These are phyloP conservation scores for Fusarium albosuccineum DNA, from an alignment of 2,329 filamentous ascomycete species.

Conservation along the genomic window DNA sequence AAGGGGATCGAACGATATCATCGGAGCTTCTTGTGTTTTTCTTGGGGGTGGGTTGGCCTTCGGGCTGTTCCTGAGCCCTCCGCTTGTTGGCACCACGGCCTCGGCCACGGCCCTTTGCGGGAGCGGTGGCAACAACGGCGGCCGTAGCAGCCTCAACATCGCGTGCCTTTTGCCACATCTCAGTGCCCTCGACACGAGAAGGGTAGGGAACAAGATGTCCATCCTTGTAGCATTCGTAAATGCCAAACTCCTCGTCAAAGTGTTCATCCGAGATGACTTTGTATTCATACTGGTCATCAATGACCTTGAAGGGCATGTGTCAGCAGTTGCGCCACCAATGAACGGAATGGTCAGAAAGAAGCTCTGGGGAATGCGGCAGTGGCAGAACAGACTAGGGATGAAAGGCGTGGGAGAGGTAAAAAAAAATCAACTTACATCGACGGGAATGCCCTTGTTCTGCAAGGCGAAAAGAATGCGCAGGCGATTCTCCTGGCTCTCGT, in stretches of 20 bases:
- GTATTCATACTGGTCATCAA: constrained; percentile 61
- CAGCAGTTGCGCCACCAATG: constrained; percentile 30
- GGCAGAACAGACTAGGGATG: constrained; percentile 21
- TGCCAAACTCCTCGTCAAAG: constrained; percentile 57
- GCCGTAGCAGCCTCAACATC: constrained; percentile 55
- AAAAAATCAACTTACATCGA: constrained; percentile 59
- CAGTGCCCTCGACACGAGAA: constrained; percentile 58
- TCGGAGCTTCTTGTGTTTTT: constrained; percentile 55
- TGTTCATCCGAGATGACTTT: constrained; percentile 60
- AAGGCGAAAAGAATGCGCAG: constrained; percentile 61
- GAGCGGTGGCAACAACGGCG: constrained; percentile 44
- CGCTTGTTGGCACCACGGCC: constrained; percentile 60
- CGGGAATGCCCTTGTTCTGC: constrained; percentile 58
- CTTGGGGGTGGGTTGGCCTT: constrained; percentile 65
- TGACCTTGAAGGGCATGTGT: constrained; percentile 49
- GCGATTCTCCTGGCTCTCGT: constrained; percentile 61
- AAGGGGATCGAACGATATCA: constrained; percentile 45
- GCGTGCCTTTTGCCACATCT: constrained; percentile 56
- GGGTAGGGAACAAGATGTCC: constrained; percentile 61
- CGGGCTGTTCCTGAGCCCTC: constrained; percentile 63
- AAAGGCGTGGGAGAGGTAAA: constrained; percentile 17
- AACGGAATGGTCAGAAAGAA: constrained; percentile 20
- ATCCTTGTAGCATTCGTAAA: constrained; percentile 57
- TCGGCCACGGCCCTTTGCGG: constrained; percentile 49
- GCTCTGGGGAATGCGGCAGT: constrained; percentile 38